A percentile compares a stretch with the other conserved stretches of the same genome.
Evolutionary conservation across 441 rosid genomes (phyloP).

Genomic region (Aleurites moluccanus): DNA sequence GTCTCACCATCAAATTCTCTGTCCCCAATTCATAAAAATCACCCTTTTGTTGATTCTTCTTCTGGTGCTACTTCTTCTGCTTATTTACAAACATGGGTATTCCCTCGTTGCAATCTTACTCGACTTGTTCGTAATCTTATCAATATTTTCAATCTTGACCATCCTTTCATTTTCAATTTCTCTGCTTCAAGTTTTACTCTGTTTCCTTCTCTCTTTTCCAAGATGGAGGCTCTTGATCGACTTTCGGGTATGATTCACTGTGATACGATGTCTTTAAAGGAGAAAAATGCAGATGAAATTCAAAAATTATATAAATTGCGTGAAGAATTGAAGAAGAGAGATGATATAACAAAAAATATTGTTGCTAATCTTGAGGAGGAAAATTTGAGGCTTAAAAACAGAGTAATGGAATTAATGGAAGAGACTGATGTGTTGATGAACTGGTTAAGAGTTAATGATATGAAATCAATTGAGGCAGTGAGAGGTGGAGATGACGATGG

Average conservation of each 20-base stretch:
- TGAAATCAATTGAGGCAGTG: not conserved
- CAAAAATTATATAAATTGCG: slow-evolving; percentile 37
- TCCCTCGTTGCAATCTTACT: slow-evolving; percentile 44
- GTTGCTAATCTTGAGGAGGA: slow-evolving; percentile 37
- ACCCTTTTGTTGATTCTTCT: slow-evolving; percentile 48
- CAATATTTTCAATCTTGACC: slow-evolving; percentile 44
- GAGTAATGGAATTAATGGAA: slow-evolving; percentile 22
- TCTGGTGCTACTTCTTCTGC: slow-evolving; percentile 42
- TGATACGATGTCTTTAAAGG: slow-evolving; percentile 31
- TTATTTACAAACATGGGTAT: slow-evolving; percentile 47
- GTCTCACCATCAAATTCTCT: slow-evolving; percentile 23
- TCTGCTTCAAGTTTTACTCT: slow-evolving; percentile 23
- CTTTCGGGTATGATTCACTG: slow-evolving; percentile 51
- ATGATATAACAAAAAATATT: slow-evolving; percentile 5
- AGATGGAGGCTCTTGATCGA: slow-evolving; percentile 57
- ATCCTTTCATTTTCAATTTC: slow-evolving; percentile 34
- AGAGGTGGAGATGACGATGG: slow-evolving; percentile 21
- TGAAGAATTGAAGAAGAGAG: slow-evolving; percentile 33
- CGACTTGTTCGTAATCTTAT: slow-evolving; percentile 44
- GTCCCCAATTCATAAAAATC: slow-evolving; percentile 34
- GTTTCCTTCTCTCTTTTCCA: slow-evolving; percentile 31
- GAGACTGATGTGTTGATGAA: slow-evolving; percentile 29
- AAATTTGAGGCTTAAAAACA: slow-evolving; percentile 29
- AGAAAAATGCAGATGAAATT: slow-evolving; percentile 35
- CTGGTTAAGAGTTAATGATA: slow-evolving; percentile 39